phyloP scores from a whole-genome alignment of 768 basidiomycete species.

The Mycena polygramma region DNA sequence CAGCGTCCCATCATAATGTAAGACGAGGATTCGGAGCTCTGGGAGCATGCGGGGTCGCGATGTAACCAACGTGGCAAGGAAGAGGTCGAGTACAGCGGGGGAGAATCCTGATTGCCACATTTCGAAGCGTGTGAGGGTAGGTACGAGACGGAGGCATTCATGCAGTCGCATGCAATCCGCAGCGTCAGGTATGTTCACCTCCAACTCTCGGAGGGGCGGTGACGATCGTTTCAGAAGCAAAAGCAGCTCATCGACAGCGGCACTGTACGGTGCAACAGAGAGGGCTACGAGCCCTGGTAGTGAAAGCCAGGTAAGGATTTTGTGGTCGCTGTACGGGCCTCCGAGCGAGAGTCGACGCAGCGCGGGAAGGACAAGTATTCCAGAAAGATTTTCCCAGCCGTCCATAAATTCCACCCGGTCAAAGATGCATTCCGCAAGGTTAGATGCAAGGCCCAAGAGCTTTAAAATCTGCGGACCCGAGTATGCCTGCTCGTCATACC shows the following conservation, averaged over 20 bases:
- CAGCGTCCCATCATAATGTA: no score
- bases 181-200: no score
- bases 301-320: not conserved
- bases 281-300: not conserved
- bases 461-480: not conserved
- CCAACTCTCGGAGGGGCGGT: not conserved
- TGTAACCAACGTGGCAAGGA: no score
- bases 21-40: no score
- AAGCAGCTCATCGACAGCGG: not conserved
- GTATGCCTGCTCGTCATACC: no score
- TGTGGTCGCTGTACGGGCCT: not conserved
- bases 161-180: no score
- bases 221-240: not conserved
- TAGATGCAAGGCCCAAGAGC: not conserved
- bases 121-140: no score
- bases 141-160: no score
- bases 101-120: no score
- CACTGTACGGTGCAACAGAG: not conserved
- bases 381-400: not conserved
- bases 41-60: no score
- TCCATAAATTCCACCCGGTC: not conserved
- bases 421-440: not conserved
- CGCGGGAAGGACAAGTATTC: not conserved
- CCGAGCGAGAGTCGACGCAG: constrained; percentile 1
- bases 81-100: no score